These are phyloP conservation scores for Capsicum baccatum DNA, from an alignment of 257 asterid species.

Conservation along the genomic window DNA sequence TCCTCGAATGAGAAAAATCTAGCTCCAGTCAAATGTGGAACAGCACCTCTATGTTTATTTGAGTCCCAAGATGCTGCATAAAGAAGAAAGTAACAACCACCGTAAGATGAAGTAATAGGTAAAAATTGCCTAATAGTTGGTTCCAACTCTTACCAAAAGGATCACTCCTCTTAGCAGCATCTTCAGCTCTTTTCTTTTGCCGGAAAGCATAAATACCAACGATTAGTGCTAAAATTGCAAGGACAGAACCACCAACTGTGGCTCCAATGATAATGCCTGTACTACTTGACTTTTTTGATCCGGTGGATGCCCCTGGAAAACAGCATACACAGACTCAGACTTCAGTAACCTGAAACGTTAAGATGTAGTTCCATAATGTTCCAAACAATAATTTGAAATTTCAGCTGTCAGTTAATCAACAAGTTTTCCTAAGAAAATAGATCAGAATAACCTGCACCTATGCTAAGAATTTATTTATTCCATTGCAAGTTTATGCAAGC, in stretches of 20 bases:
- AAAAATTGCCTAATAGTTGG: background rate
- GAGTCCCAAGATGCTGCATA: slow-evolving; percentile 80
- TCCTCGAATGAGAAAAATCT: slow-evolving; percentile 74
- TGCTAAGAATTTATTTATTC: background rate
- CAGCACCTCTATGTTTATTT: slow-evolving; percentile 66
- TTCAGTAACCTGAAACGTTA: slow-evolving; percentile 7
- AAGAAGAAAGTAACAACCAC: slow-evolving; percentile 25
- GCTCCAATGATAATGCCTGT: slow-evolving; percentile 65
- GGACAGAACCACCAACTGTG: slow-evolving; percentile 65
- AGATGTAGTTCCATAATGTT: background rate
- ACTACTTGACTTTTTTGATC: slow-evolving; percentile 44
- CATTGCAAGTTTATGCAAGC: background rate
- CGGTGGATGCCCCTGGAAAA: slow-evolving; percentile 42
- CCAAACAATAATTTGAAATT: background rate
- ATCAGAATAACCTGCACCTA: background rate
- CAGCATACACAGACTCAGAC: background rate
- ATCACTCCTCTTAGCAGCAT: slow-evolving; percentile 67
- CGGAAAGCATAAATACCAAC: slow-evolving; percentile 76
- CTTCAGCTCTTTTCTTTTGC: slow-evolving; percentile 73
- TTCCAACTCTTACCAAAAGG: slow-evolving; percentile 70
- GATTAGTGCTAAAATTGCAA: slow-evolving; percentile 52
- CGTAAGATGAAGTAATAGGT: slow-evolving; percentile 19
- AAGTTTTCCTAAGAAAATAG: background rate
- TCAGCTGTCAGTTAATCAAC: background rate
- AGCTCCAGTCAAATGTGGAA: slow-evolving; percentile 82